Percentiles rank a stretch among this genome's conserved stretches.
Conservation (phyloP, 768 basidiomycete genomes). For the Jaapia argillacea region DNA sequence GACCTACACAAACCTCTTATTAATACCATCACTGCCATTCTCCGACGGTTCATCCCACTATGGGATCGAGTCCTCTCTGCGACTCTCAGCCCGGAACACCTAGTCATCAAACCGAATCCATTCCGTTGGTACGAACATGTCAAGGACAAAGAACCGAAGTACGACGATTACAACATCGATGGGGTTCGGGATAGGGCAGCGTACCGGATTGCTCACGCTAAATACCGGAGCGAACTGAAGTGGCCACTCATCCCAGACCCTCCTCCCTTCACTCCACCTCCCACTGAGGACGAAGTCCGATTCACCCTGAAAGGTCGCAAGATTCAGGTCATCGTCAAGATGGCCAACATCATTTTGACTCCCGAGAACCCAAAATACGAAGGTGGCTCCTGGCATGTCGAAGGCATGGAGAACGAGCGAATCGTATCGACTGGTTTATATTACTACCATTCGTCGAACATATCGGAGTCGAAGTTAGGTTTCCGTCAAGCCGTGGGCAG, state of each 20-base stretch:
- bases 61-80: constrained; percentile 17
- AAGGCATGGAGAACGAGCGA: constrained; percentile 21
- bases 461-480: constrained; percentile 17
- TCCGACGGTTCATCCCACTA: constrained; percentile 15
- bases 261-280: constrained; percentile 5
- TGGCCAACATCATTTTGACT: constrained; percentile 1
- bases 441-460: constrained; percentile 23
- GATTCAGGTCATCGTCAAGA: constrained; percentile 1
- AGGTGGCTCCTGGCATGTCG: constrained; percentile 30
- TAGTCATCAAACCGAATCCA: constrained; percentile 3
- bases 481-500: constrained; percentile 21
- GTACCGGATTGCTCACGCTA: too few relatives aligned
- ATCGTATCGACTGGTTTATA: constrained; percentile 17
- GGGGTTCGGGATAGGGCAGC: too few relatives aligned
- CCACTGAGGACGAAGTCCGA: neutral
- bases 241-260: constrained; percentile 11
- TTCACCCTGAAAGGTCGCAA: neutral
- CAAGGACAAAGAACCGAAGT: neutral
- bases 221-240: neutral
- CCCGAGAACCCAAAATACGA: constrained; percentile 20
- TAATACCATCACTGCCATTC: constrained; percentile 9
- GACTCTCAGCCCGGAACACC: constrained; percentile 1
- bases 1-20: constrained; percentile 9
- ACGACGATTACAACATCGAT: neutral
- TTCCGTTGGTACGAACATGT: constrained; percentile 5